Percentiles rank a stretch among this genome's conserved stretches.
phyloP scores from a whole-genome alignment of 192 early-diverging fungal species.

The Coemansia sp. region DNA sequence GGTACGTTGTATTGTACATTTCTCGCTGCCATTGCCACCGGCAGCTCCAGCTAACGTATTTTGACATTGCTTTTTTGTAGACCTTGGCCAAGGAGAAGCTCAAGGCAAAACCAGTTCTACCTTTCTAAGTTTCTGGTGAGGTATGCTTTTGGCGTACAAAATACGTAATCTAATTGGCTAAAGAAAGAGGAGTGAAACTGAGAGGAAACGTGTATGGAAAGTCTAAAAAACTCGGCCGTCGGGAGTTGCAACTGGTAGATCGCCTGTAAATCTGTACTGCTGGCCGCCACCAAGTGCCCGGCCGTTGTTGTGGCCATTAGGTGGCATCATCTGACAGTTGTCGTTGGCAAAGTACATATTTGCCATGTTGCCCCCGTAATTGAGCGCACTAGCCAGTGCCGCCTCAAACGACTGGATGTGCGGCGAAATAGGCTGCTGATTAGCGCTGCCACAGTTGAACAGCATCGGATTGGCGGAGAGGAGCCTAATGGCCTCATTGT shows the following conservation, averaged over 20 bases:
- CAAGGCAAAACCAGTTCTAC: constrained; percentile 42
- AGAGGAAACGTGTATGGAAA: background rate
- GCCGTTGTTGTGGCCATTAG: background rate
- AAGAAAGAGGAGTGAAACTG: background rate
- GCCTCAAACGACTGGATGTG: background rate
- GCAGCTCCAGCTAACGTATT: background rate
- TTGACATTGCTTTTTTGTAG: constrained; percentile 2
- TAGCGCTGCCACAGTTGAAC: background rate
- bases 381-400: background rate
- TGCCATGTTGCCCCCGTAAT: background rate
- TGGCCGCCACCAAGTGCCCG: background rate
- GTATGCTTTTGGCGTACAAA: background rate
- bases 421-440: background rate
- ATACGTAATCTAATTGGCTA: background rate
- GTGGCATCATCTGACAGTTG: background rate
- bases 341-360: background rate
- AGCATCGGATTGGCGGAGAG: background rate
- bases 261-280: constrained; percentile 2
- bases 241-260: background rate
- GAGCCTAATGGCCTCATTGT: background rate
- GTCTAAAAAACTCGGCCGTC: constrained; percentile 18
- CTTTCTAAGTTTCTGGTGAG: constrained; percentile 26
- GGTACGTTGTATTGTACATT: constrained; percentile 4
- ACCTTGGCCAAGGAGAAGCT: constrained; percentile 44
- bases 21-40: background rate